phyloP scores from a whole-genome alignment of 225 moss, liverwort and hornwort genomes.

The Pseudisothecium myosuroides region DNA sequence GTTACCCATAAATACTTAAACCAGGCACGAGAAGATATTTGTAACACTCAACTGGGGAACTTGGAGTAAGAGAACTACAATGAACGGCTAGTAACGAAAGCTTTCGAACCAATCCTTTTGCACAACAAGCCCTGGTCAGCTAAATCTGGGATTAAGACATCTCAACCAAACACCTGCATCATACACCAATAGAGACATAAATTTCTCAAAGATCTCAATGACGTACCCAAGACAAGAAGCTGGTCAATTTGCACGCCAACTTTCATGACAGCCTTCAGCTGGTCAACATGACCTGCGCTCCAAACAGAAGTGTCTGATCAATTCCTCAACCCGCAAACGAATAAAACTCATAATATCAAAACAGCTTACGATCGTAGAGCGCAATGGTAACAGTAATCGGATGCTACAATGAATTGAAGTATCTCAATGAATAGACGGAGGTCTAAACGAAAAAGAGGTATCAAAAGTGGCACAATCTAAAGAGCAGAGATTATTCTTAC shows the following conservation, averaged over 20 bases:
- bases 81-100: not conserved
- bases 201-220: not conserved
- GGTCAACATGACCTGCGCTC: constrained; percentile 66
- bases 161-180: not conserved
- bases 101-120: not conserved
- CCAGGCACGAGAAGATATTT: not conserved
- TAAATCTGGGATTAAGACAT: not conserved
- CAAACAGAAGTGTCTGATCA: not conserved
- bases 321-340: not conserved
- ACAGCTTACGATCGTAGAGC: not conserved
- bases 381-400: not conserved
- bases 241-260: constrained; percentile 63
- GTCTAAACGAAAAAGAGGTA: not conserved
- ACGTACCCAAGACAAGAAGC: constrained; percentile 72
- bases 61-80: not conserved
- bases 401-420: not conserved
- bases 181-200: not conserved
- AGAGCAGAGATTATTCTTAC: constrained; percentile 20
- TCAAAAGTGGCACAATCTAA: not conserved
- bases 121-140: not conserved
- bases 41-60: not conserved
- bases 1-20: not conserved
- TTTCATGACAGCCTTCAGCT: constrained; percentile 53
- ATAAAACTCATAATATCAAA: not conserved
- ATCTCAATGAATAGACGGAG: not conserved